Base-by-base conservation (phyloP, 768 basidiomycete species). In the Mrakia blollopis region DNA sequence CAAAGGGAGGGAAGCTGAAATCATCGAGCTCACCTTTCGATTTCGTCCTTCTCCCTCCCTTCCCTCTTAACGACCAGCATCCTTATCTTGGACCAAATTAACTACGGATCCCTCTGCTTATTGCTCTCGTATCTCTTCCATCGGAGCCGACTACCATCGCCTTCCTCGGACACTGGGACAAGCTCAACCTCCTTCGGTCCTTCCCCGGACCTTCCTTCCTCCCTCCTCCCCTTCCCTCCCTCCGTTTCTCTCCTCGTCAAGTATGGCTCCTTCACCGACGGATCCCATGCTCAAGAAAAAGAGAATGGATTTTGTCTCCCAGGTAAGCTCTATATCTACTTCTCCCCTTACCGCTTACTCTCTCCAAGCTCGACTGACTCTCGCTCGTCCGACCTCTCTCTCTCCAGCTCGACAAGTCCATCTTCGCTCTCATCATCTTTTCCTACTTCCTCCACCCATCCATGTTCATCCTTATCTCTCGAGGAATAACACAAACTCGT, bases 381-480 rank as follows among this genome's bases (percentile, higher is more conserved):
- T 57, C 28, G 47, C 35, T 52, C 35, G 37, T 41, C 30, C 72
- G 60, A 35, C 32, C 50, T 0, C 10, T n/a, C 39, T 21, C 44
- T 25, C 50, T 8, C 30, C 52, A 75, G 74, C 74, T 75, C 25
- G 74, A 75, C 68, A 67, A 65, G 35, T 39, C 65, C n/a, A 52
- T 70, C 52, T 35, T 75, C 35, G 74, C 65, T 21, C 65, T 75
- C 32, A 69, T 57, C 67, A 37, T 69, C 23, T 75, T 57, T 39
- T 32, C 65, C n/a, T 75, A 75, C 67, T 57, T 75, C 14, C 14
- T 30, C 8, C 52, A 75, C 28, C 74, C 74, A 0, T 35, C 52
- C 1, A 57, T 75, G 67, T 21, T 70, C 35, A 32, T 75, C 16
- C 67, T 75, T 21, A 16, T 75, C 0, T 30, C 57, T 0, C 32